These are phyloP conservation scores for Fusarium sp. DNA, from an alignment of 2,329 filamentous ascomycete genomes.

Conservation along the genomic window DNA sequence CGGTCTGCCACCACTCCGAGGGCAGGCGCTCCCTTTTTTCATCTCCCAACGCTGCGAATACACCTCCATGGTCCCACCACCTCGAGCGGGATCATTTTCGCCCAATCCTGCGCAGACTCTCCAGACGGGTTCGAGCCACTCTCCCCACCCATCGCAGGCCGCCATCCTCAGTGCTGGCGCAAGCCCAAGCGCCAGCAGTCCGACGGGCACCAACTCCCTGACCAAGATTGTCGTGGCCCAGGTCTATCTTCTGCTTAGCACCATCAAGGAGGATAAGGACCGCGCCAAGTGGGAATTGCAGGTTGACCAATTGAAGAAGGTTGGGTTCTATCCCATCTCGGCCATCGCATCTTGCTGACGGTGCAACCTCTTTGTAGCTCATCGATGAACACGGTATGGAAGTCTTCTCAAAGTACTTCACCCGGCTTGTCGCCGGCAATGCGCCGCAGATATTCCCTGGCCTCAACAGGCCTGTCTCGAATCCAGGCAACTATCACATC, in stretches of 20 bases:
- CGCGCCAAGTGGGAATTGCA: constrained; percentile 91
- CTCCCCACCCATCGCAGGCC: constrained; percentile 64
- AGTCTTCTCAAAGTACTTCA: constrained; percentile 95
- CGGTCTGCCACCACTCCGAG: constrained; percentile 48
- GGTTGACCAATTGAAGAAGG: constrained; percentile 90
- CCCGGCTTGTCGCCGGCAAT: constrained; percentile 90
- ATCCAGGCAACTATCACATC: constrained; percentile 82
- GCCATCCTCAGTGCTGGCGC: constrained; percentile 66
- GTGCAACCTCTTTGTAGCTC: constrained; percentile 62
- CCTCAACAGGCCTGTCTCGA: constrained; percentile 73
- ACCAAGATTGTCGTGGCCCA: constrained; percentile 95
- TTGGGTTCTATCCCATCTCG: constrained; percentile 50
- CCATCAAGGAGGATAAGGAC: constrained; percentile 92
- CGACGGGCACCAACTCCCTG: constrained; percentile 70
- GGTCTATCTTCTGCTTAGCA: constrained; percentile 91
- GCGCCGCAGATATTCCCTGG: constrained; percentile 89
- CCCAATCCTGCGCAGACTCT: constrained; percentile 66
- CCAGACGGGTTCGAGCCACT: constrained; percentile 64
- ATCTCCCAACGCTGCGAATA: constrained; percentile 47
- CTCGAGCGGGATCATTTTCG: constrained; percentile 70
- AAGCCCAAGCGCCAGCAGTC: constrained; percentile 68
- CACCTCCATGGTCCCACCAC: constrained; percentile 65
- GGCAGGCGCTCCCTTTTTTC: constrained; percentile 49
- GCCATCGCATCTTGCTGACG: constrained; percentile 31
- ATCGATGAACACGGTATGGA: constrained; percentile 99